Conservation (phyloP, 169 alveolate species). For the Eimeria falciformis region DNA sequence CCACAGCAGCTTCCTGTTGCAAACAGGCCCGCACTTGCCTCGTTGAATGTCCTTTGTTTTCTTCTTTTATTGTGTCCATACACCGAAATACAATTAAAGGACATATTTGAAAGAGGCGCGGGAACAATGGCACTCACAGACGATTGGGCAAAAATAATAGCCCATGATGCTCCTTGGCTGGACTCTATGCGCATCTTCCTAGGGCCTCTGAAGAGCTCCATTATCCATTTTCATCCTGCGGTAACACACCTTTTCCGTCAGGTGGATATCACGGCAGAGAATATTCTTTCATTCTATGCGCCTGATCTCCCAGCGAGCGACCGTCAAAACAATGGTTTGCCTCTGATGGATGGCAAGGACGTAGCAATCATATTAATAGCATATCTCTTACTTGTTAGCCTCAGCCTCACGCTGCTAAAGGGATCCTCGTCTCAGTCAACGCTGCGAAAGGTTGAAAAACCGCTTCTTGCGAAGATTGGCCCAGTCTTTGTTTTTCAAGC, state of each 20-base stretch:
- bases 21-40: too few relatives aligned
- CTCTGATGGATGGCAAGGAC: conserved; percentile 59
- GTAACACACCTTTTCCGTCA: neutral
- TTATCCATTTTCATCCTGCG: neutral
- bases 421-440: neutral
- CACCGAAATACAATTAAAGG: too few relatives aligned
- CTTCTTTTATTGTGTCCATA: too few relatives aligned
- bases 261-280: conserved; percentile 31
- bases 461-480: neutral
- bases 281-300: conserved; percentile 20
- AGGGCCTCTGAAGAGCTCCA: neutral
- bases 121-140: conserved; percentile 19
- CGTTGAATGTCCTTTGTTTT: too few relatives aligned
- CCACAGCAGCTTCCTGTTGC: neutral
- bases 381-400: conserved; percentile 23
- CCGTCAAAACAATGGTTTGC: conserved; percentile 42
- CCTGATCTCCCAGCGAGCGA: conserved; percentile 52
- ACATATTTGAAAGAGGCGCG: too few relatives aligned
- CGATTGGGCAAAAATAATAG: conserved; percentile 43
- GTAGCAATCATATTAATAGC: neutral
- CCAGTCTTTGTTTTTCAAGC: conserved; percentile 37
- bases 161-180: conserved; percentile 65
- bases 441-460: neutral
- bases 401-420: neutral
- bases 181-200: neutral